Evolutionary conservation across 768 basidiomycete species (phyloP).

Genomic region (Termitomyces bulborhizus): DNA sequence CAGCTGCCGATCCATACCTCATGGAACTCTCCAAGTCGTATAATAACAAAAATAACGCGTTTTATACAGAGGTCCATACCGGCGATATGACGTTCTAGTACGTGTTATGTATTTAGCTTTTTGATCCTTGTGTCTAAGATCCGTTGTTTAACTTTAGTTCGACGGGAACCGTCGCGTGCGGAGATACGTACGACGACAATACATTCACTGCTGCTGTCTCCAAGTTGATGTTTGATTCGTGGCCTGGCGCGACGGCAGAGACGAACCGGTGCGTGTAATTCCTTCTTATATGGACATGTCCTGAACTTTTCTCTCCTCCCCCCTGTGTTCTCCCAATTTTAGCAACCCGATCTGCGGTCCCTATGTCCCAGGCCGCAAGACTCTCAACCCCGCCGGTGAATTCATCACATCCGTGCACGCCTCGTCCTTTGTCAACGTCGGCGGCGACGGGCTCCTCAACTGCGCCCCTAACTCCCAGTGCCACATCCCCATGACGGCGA

Average conservation of each 20-base stretch:
- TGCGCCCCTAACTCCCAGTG: slow-evolving; percentile 14
- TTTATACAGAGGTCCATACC: slow-evolving; percentile 17
- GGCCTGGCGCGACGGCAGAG: slow-evolving; percentile 19
- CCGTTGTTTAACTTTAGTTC: slow-evolving; percentile 11
- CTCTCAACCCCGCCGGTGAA: slow-evolving; percentile 12
- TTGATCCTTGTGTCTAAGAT: neutral
- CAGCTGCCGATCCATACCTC: slow-evolving; percentile 21
- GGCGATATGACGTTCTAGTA: slow-evolving; percentile 28
- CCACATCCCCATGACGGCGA: slow-evolving; percentile 18
- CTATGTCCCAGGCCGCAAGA: slow-evolving; percentile 20
- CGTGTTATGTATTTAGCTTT: slow-evolving; percentile 1
- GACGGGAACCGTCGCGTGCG: slow-evolving; percentile 24
- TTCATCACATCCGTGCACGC: slow-evolving; percentile 18
- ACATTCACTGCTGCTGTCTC: slow-evolving; percentile 25
- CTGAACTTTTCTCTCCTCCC: neutral
- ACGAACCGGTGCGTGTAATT: slow-evolving; percentile 18
- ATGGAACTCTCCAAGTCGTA: slow-evolving; percentile 21
- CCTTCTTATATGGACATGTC: too few relatives aligned
- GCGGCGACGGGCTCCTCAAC: slow-evolving; percentile 23
- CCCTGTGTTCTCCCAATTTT: neutral
- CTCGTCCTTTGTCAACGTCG: slow-evolving; percentile 15
- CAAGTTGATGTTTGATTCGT: slow-evolving; percentile 18
- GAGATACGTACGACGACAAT: slow-evolving; percentile 24
- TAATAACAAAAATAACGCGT: slow-evolving; percentile 18
- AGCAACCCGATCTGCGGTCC: slow-evolving; percentile 26